Evolutionary conservation across 1,284 basidiomycete species (phyloP).

Genomic region (Chalciporus piperatoides): DNA sequence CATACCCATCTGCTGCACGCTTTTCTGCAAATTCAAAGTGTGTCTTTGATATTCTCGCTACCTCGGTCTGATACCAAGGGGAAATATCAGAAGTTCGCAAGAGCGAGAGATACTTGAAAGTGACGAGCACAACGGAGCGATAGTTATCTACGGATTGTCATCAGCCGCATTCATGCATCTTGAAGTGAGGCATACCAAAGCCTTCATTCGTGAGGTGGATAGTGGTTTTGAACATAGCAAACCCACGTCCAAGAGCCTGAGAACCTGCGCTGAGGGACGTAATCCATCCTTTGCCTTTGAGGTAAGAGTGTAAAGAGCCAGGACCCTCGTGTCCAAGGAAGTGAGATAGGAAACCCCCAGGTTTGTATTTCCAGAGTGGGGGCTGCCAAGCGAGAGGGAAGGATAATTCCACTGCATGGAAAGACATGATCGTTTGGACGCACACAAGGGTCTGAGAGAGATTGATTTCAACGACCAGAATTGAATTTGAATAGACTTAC

Average conservation of each 20-base stretch:
- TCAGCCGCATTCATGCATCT: constrained; percentile 10
- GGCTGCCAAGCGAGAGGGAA: constrained; percentile 88
- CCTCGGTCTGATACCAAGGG: constrained; percentile 77
- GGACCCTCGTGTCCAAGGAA: constrained; percentile 96
- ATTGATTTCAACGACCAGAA: background rate
- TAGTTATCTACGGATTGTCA: constrained; percentile 55
- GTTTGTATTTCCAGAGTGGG: constrained; percentile 79
- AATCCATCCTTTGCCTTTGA: constrained; percentile 92
- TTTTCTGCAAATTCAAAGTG: constrained; percentile 92
- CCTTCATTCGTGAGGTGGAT: constrained; percentile 85
- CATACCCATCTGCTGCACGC: constrained; percentile 75
- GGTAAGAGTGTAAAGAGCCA: constrained; percentile 88
- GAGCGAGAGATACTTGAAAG: constrained; percentile 88
- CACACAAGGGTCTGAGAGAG: constrained; percentile 70
- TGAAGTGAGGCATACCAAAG: constrained; percentile 56
- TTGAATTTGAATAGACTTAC: constrained; percentile 45
- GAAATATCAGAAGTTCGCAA: constrained; percentile 71
- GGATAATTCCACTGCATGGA: constrained; percentile 83
- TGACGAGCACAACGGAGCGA: constrained; percentile 65
- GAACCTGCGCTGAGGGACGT: constrained; percentile 76
- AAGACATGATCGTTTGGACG: constrained; percentile 88
- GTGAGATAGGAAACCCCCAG: constrained; percentile 78
- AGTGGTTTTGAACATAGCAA: constrained; percentile 87
- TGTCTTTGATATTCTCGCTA: constrained; percentile 69
- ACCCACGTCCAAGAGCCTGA: constrained; percentile 74